Conservation (phyloP, 441 rosid species). For the Adansonia madagascariensis region DNA sequence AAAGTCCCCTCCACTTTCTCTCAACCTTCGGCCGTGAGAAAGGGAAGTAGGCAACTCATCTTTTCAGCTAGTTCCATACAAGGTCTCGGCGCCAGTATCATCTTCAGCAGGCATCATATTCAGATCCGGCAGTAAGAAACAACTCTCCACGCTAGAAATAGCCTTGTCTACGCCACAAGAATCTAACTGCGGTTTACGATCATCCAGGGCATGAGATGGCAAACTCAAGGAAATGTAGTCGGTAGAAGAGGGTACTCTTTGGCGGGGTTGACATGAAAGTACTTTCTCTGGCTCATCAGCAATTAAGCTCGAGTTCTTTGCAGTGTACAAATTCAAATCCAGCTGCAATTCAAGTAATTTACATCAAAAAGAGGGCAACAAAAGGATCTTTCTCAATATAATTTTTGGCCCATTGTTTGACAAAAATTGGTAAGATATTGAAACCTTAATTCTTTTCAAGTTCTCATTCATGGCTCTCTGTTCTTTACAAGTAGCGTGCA, state of each 20-base stretch:
- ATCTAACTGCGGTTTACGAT: slow-evolving; percentile 26
- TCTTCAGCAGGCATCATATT: slow-evolving; percentile 65
- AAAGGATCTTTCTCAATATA: neutral
- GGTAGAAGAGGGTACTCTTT: slow-evolving; percentile 28
- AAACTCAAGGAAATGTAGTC: slow-evolving; percentile 16
- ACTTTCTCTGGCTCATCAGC: slow-evolving; percentile 26
- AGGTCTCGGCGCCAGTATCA: slow-evolving; percentile 39
- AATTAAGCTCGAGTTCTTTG: slow-evolving; percentile 23
- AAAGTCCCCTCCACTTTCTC: neutral
- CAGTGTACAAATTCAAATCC: slow-evolving; percentile 42
- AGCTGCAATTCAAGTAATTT: slow-evolving; percentile 38
- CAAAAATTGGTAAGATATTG: neutral
- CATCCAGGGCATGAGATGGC: neutral
- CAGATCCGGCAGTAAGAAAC: slow-evolving; percentile 63
- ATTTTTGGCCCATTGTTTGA: neutral
- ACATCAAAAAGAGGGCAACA: neutral
- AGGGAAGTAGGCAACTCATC: neutral
- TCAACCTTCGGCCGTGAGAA: neutral
- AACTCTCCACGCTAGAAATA: slow-evolving; percentile 30
- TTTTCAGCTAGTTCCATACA: slow-evolving; percentile 43
- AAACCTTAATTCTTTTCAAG: slow-evolving; percentile 78
- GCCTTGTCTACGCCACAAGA: slow-evolving; percentile 23
- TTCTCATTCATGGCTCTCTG: slow-evolving; percentile 48
- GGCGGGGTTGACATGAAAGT: slow-evolving; percentile 18
- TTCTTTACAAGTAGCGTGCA: slow-evolving; percentile 50